Evolutionary conservation across 805 yeast genomes (phyloP).

Genomic region (Saccharomycopsis selenospora): DNA sequence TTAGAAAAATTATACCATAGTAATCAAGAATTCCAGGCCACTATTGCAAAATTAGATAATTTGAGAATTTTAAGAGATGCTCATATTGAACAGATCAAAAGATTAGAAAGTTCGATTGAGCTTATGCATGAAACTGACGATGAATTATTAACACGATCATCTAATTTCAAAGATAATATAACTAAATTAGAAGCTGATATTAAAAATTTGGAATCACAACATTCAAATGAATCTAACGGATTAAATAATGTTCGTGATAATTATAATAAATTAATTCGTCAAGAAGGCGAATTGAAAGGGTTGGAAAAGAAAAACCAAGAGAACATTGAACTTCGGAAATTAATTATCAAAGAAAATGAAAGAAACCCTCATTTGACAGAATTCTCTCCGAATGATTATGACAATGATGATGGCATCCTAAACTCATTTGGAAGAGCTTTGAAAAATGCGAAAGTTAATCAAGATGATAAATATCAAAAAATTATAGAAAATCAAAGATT

Average conservation of each 20-base stretch:
- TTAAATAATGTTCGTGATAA: constrained; percentile 21
- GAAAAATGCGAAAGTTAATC: constrained; percentile 20
- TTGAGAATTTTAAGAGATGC: constrained; percentile 41
- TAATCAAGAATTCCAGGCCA: constrained; percentile 75
- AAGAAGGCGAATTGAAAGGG: constrained; percentile 38
- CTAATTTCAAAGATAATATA: constrained; percentile 26
- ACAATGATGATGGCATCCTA: neutral
- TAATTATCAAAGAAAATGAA: constrained; percentile 2
- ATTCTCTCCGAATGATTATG: neutral
- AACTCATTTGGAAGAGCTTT: constrained; percentile 11
- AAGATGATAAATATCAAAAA: constrained; percentile 12
- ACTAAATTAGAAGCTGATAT: constrained; percentile 21
- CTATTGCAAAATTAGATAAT: constrained; percentile 55
- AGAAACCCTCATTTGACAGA: neutral
- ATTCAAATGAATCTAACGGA: neutral
- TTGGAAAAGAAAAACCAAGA: constrained; percentile 24
- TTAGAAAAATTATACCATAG: constrained; percentile 61
- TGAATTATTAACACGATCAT: constrained; percentile 24
- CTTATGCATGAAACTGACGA: constrained; percentile 36
- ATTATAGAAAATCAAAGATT: constrained; percentile 30
- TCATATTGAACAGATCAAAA: constrained; percentile 42
- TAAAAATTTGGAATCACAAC: neutral
- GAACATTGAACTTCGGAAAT: constrained; percentile 17
- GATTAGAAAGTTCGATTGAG: constrained; percentile 43
- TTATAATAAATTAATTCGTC: constrained; percentile 28